phyloP scores from a whole-genome alignment of 2,329 filamentous ascomycete species.

The Stenocarpella maydis region DNA sequence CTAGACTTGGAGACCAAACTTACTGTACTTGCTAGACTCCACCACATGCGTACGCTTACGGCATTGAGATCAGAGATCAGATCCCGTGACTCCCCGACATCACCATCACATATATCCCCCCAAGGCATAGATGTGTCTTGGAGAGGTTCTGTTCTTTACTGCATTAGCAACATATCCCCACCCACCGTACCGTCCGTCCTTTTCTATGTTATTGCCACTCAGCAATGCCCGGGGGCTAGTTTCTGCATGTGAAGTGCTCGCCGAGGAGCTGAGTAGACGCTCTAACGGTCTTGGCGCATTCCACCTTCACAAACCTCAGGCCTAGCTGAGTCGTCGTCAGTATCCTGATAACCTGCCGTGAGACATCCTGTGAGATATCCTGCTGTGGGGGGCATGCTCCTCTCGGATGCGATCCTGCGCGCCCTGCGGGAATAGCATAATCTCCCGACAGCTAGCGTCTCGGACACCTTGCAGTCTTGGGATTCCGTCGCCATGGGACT shows the following conservation, averaged over 20 bases:
- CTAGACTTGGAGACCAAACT: too few relatives aligned
- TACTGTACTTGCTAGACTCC: too few relatives aligned
- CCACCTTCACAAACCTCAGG: background rate
- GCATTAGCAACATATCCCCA: background rate
- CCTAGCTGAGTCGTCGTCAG: background rate
- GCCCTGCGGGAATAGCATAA: background rate
- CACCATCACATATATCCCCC: constrained; percentile 2
- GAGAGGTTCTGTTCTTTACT: background rate
- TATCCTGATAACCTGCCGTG: too few relatives aligned
- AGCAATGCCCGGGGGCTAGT: background rate
- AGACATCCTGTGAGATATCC: too few relatives aligned
- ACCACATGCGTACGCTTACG: background rate
- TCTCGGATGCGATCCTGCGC: too few relatives aligned
- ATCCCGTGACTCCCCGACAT: constrained; percentile 24
- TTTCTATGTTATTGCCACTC: background rate
- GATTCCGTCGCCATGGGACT: constrained; percentile 7
- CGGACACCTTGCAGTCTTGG: background rate
- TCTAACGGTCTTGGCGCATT: background rate
- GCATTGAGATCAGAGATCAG: background rate
- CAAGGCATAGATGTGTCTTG: background rate
- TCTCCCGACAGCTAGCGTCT: too few relatives aligned
- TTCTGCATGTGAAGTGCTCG: background rate
- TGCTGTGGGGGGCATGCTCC: too few relatives aligned
- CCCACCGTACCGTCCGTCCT: too few relatives aligned
- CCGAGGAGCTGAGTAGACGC: background rate